A percentile compares a stretch with the other conserved stretches of the same genome.
Evolutionary conservation across 192 early-diverging fungal genomes (phyloP).

Genomic region (Globomyces pollinis-pini): DNA sequence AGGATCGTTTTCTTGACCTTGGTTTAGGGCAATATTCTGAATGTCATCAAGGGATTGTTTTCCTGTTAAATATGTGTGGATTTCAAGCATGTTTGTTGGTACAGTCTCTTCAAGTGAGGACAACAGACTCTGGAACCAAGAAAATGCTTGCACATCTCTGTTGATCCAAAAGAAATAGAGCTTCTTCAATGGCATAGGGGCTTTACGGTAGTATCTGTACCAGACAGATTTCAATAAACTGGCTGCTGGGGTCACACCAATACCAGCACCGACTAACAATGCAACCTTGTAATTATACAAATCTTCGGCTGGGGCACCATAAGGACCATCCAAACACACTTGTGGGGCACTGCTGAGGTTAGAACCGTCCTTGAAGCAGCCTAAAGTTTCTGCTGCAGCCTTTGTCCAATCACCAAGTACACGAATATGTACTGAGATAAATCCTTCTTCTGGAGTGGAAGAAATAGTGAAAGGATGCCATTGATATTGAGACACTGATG

Average conservation of each 20-base stretch:
- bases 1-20: slow-evolving; percentile 46
- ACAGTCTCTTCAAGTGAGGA: slow-evolving; percentile 56
- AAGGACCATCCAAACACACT: slow-evolving; percentile 71
- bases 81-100: slow-evolving; percentile 54
- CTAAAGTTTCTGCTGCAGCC: slow-evolving; percentile 51
- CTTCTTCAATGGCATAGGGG: slow-evolving; percentile 50
- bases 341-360: slow-evolving; percentile 23
- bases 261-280: slow-evolving; percentile 61
- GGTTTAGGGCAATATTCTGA: slow-evolving; percentile 51
- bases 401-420: slow-evolving; percentile 70
- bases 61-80: slow-evolving; percentile 65
- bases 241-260: slow-evolving; percentile 71
- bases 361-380: slow-evolving; percentile 39
- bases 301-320: slow-evolving; percentile 71
- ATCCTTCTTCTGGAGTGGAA: slow-evolving; percentile 68
- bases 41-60: slow-evolving; percentile 53
- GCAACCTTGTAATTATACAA: slow-evolving; percentile 64
- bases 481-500: slow-evolving; percentile 60
- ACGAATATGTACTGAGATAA: slow-evolving; percentile 69
- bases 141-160: slow-evolving; percentile 62
- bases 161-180: slow-evolving; percentile 76
- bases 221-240: slow-evolving; percentile 66
- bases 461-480: slow-evolving; percentile 78
- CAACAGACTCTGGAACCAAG: slow-evolving; percentile 77
- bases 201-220: slow-evolving; percentile 51